Evolutionary conservation across 495 filamentous ascomycete species (phyloP).

Genomic region (Aspergillus taichungensis): DNA sequence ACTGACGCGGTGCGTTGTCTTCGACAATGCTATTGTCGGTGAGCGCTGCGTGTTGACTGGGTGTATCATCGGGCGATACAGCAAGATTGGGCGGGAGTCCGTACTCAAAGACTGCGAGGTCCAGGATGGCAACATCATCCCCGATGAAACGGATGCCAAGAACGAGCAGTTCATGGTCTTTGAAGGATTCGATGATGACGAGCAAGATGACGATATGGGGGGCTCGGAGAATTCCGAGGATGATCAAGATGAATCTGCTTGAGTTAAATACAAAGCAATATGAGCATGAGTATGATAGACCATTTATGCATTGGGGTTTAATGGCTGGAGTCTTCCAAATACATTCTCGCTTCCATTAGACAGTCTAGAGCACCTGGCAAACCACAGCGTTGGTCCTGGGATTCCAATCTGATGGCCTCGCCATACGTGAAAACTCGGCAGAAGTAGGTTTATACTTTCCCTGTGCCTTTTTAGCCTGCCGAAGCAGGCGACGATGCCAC

Average conservation of each 20-base stretch:
- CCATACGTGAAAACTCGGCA: too few relatives aligned
- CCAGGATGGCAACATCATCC: conserved; percentile 75
- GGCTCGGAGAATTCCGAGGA: conserved; percentile 24
- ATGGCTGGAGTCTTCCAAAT: too few relatives aligned
- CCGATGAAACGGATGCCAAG: conserved; percentile 73
- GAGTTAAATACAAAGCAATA: too few relatives aligned
- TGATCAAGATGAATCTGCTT: conserved; percentile 10
- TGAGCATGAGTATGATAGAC: too few relatives aligned
- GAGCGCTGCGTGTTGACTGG: conserved; percentile 68
- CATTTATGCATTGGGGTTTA: too few relatives aligned
- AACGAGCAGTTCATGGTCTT: conserved; percentile 82
- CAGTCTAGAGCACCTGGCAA: too few relatives aligned
- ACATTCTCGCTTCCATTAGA: too few relatives aligned
- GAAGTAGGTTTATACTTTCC: too few relatives aligned
- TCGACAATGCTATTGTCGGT: conserved; percentile 81
- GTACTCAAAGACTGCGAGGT: conserved; percentile 81
- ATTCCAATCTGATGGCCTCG: too few relatives aligned
- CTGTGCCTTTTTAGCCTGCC: too few relatives aligned
- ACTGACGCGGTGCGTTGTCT: conserved; percentile 71
- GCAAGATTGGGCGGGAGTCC: conserved; percentile 66
- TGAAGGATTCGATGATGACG: conserved; percentile 55
- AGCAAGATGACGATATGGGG: conserved; percentile 24
- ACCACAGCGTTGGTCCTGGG: too few relatives aligned
- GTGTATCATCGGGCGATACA: conserved; percentile 70
- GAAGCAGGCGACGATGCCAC: too few relatives aligned